Evolutionary conservation across 495 filamentous ascomycete species (phyloP).

Genomic region (Rostrohypoxylon terebratum): DNA sequence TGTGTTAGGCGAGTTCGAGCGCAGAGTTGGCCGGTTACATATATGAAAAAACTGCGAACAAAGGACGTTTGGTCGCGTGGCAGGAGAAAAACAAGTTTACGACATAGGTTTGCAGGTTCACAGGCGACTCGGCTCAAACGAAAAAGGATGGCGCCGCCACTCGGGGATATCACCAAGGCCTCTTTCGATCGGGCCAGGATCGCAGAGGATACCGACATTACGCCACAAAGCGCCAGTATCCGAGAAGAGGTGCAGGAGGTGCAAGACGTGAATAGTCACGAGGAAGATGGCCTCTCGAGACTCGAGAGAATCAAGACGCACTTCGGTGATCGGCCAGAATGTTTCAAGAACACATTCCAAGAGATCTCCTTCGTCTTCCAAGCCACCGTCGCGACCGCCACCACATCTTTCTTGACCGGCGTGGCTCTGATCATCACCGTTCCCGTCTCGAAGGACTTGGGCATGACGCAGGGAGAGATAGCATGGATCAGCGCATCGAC

Average conservation of each 20-base stretch:
- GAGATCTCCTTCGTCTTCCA: conserved; percentile 76
- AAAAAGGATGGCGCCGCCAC: conserved; percentile 13
- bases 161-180: conserved; percentile 28
- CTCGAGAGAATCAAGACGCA: conserved; percentile 41
- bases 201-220: conserved; percentile 2
- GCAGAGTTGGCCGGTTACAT: neutral
- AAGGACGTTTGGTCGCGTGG: neutral
- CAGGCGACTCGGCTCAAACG: neutral
- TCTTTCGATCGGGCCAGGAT: conserved; percentile 10
- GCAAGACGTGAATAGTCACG: conserved; percentile 14
- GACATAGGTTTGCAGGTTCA: neutral
- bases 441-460: conserved; percentile 69
- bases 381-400: conserved; percentile 75
- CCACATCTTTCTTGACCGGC: conserved; percentile 70
- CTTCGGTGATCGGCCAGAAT: conserved; percentile 46
- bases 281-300: conserved; percentile 30
- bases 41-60: neutral
- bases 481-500: conserved; percentile 78
- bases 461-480: conserved; percentile 76
- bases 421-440: conserved; percentile 71
- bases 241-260: neutral
- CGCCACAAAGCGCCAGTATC: conserved; percentile 20
- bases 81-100: neutral
- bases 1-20: conserved; percentile 1
- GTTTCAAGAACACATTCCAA: conserved; percentile 65